These are phyloP conservation scores for Amphicarpaea edgeworthii DNA, from an alignment of 306 rosid species.

Conservation along the genomic window DNA sequence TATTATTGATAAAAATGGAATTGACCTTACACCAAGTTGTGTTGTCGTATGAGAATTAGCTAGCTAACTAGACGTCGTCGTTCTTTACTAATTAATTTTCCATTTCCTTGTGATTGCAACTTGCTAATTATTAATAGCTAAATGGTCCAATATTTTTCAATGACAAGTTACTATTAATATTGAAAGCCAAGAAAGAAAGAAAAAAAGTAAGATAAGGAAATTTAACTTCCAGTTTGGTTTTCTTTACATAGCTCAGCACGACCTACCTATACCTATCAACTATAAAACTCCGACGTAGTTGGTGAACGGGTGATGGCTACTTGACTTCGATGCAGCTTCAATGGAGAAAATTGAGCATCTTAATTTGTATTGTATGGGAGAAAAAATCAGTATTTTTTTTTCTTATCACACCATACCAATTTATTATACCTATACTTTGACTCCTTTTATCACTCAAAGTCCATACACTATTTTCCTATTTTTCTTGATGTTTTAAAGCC, in stretches of 20 bases:
- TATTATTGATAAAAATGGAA: slow-evolving; percentile 5
- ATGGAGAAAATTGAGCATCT: neutral
- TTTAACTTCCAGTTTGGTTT: slow-evolving; percentile 26
- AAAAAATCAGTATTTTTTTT: neutral
- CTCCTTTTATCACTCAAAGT: no score
- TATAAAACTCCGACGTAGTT: slow-evolving; percentile 35
- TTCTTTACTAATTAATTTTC: slow-evolving; percentile 32
- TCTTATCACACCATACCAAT: no score
- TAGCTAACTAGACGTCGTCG: neutral
- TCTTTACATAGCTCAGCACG: slow-evolving; percentile 35
- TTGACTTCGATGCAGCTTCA: slow-evolving; percentile 35
- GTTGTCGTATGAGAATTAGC: slow-evolving; percentile 2
- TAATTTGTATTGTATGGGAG: neutral
- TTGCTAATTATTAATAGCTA: slow-evolving; percentile 7
- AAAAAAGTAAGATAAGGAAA: neutral
- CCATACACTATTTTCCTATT: no score
- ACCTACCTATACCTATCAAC: slow-evolving; percentile 40
- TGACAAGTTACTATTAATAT: slow-evolving; percentile 11
- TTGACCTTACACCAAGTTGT: slow-evolving; percentile 45
- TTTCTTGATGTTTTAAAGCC: neutral
- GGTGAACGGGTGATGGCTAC: slow-evolving; percentile 31
- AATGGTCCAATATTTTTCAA: neutral
- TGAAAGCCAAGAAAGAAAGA: slow-evolving; percentile 15
- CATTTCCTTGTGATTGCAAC: slow-evolving; percentile 7
- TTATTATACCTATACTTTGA: no score